phyloP scores from a whole-genome alignment of 2,329 filamentous ascomycete species.

The Aspergillus phoenicis region DNA sequence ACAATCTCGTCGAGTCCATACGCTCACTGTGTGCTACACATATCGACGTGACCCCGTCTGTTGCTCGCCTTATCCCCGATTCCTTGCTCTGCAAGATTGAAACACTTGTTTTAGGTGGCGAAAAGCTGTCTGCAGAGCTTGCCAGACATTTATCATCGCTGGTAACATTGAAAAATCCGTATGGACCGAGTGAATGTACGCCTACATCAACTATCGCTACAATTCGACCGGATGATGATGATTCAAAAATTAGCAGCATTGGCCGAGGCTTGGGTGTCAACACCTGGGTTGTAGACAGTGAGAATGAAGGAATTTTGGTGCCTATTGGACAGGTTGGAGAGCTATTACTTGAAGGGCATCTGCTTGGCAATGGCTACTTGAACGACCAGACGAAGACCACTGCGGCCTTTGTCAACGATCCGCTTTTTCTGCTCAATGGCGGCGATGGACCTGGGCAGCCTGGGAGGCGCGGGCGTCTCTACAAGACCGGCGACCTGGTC shows the following conservation, averaged over 20 bases:
- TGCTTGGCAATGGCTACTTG: slow-evolving; percentile 29
- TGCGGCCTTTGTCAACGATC: slow-evolving; percentile 22
- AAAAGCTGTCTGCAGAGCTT: slow-evolving; percentile 25
- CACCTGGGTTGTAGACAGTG: slow-evolving; percentile 41
- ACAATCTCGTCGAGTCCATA: slow-evolving; percentile 51
- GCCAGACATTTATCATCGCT: slow-evolving; percentile 38
- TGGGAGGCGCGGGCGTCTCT: not conserved
- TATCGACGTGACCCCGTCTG: slow-evolving; percentile 59
- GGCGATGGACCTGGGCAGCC: not conserved
- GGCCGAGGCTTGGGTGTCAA: not conserved
- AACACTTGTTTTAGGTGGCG: slow-evolving; percentile 31
- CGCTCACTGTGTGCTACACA: slow-evolving; percentile 51
- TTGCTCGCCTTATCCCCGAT: slow-evolving; percentile 39
- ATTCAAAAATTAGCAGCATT: not conserved
- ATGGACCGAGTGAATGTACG: slow-evolving; percentile 44
- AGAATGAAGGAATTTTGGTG: slow-evolving; percentile 30
- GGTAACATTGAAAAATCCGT: slow-evolving; percentile 43
- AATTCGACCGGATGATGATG: not conserved
- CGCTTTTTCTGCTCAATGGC: not conserved
- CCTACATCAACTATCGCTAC: not conserved
- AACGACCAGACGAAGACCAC: slow-evolving; percentile 22
- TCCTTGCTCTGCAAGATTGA: slow-evolving; percentile 24
- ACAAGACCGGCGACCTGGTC: not conserved
- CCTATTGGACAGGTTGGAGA: slow-evolving; percentile 45
- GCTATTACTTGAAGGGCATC: slow-evolving; percentile 28